Conservation (phyloP, 176 grass and related monocot species). For the Puya raimondii region DNA sequence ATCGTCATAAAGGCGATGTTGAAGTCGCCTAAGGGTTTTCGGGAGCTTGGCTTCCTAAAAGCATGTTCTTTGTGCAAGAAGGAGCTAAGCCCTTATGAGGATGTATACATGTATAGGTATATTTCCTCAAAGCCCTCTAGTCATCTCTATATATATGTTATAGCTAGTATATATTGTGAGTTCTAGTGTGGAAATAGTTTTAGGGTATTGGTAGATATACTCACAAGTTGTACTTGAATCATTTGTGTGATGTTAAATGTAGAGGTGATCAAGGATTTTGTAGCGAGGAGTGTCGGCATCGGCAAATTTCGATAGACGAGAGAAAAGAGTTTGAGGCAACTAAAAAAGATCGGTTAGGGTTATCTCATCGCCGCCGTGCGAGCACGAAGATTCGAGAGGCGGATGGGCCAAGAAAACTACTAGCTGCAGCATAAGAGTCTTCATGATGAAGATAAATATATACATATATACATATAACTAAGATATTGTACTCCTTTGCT, state of each 20-base stretch:
- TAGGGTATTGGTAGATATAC: neutral
- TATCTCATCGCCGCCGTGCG: constrained; percentile 18
- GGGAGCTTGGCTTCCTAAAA: constrained; percentile 20
- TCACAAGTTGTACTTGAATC: neutral
- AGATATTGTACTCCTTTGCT: no score
- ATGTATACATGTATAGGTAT: constrained; percentile 61
- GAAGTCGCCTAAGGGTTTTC: constrained; percentile 5
- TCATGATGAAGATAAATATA: neutral
- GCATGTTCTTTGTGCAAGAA: constrained; percentile 45
- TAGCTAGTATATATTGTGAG: neutral
- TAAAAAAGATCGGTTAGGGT: constrained; percentile 19
- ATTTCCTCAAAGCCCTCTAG: no score
- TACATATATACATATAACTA: no score
- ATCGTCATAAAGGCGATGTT: constrained; percentile 38
- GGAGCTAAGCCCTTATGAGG: constrained; percentile 44
- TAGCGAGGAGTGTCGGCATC: constrained; percentile 48
- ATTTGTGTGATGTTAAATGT: neutral
- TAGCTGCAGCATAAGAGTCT: constrained; percentile 24
- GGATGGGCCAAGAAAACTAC: constrained; percentile 17
- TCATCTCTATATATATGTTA: neutral
- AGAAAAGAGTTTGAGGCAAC: constrained; percentile 22
- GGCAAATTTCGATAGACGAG: constrained; percentile 47
- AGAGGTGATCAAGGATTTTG: constrained; percentile 69
- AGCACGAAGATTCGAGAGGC: constrained; percentile 17
- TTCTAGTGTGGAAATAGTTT: neutral